Conservation (phyloP, 106 monocot genomes). For the Dioscorea zingiberensis region DNA sequence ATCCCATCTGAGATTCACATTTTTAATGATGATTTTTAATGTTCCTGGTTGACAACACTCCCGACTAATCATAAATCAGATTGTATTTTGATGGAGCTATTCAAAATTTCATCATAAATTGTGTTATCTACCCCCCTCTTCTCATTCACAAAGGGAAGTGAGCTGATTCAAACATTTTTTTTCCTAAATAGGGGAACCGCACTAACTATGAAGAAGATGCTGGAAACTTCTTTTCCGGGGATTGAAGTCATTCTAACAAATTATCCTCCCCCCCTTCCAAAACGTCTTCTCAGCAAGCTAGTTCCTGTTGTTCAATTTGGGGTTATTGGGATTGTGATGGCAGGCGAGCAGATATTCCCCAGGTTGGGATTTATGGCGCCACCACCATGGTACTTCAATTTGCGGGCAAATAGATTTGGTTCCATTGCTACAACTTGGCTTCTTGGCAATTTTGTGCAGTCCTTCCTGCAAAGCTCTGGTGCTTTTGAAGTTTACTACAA, state of each 20-base stretch:
- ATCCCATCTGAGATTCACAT: no score
- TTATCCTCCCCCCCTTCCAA: slow-evolving; percentile 89
- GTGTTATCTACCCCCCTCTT: no score
- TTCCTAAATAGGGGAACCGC: slow-evolving; percentile 66
- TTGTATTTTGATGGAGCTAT: neutral
- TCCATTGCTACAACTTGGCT: slow-evolving; percentile 87
- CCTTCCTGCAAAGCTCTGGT: slow-evolving; percentile 78
- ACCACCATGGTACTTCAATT: slow-evolving; percentile 73
- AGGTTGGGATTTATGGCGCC: slow-evolving; percentile 60
- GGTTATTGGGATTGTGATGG: slow-evolving; percentile 58
- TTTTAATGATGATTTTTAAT: no score
- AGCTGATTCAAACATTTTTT: neutral
- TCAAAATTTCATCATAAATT: neutral
- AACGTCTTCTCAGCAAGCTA: slow-evolving; percentile 68
- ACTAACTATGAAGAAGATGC: slow-evolving; percentile 89
- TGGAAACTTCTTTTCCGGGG: slow-evolving; percentile 90
- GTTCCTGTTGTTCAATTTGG: slow-evolving; percentile 77
- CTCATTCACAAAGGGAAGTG: neutral
- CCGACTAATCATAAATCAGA: neutral
- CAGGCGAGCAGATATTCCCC: slow-evolving; percentile 92
- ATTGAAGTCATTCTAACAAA: slow-evolving; percentile 71
- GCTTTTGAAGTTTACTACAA: slow-evolving; percentile 99
- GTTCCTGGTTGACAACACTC: neutral
- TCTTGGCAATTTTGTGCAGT: slow-evolving; percentile 74
- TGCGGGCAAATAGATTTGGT: slow-evolving; percentile 93